Conservation (phyloP, 805 yeast species). For the Metschnikowia lochheadii region DNA sequence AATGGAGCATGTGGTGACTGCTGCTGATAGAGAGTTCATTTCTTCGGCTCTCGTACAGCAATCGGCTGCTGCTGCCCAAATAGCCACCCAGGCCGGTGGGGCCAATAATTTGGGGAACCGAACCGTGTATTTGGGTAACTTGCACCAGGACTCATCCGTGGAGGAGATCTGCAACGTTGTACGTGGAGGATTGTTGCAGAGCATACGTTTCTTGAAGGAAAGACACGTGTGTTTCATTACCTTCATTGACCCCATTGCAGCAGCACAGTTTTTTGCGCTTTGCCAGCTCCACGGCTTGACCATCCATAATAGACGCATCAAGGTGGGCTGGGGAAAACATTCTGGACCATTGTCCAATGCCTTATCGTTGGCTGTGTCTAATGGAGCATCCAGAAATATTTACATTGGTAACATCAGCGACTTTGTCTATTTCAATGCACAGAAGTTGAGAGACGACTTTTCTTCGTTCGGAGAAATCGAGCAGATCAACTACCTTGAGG, state of each 20-base stretch:
- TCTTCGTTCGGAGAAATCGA: slow-evolving; percentile 89
- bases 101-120: slow-evolving; percentile 88
- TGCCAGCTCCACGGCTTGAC: slow-evolving; percentile 85
- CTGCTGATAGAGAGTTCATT: slow-evolving; percentile 59
- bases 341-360: slow-evolving; percentile 89
- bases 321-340: slow-evolving; percentile 98
- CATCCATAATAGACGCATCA: slow-evolving; percentile 79
- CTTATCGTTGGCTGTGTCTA: slow-evolving; percentile 80
- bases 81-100: slow-evolving; percentile 93
- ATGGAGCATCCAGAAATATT: slow-evolving; percentile 91
- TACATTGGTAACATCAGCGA: slow-evolving; percentile 70
- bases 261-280: slow-evolving; percentile 95
- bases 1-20: slow-evolving; percentile 72
- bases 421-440: slow-evolving; percentile 48
- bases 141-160: slow-evolving; percentile 81
- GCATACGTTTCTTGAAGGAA: slow-evolving; percentile 73
- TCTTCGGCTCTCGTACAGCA: slow-evolving; percentile 84
- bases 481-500: slow-evolving; percentile 83
- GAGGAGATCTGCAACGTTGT: slow-evolving; percentile 96
- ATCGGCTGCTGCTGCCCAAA: slow-evolving; percentile 96
- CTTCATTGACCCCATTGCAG: slow-evolving; percentile 93
- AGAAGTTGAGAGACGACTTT: slow-evolving; percentile 67
- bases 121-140: slow-evolving; percentile 85
- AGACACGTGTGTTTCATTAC: slow-evolving; percentile 93
- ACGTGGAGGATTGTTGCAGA: slow-evolving; percentile 89